Base-by-base conservation (phyloP, 768 basidiomycete species). In the Tricholoma hemisulphureum region DNA sequence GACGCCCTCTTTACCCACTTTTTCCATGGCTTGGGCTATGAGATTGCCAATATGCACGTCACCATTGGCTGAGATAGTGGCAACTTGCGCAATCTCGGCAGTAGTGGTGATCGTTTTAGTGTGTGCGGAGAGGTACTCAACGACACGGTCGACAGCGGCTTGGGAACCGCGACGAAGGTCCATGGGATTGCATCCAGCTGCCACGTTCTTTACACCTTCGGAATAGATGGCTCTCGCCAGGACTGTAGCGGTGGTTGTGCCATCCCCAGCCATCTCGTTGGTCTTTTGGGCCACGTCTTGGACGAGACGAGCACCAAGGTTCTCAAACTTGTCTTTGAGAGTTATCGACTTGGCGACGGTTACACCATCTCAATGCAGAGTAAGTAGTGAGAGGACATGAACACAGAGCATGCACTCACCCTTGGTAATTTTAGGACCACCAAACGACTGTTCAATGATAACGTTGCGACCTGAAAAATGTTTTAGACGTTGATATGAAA, bases 121-220 rank as follows among this genome's bases (percentile, higher is more conserved):
- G 72, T 98, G 87, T 16, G 84, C 73, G 58, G 95, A 82, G 62
- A 99, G 85, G 79, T 89, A 95, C 66, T 91, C 84, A 61, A 98
- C 89, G 64, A 99, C 94, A 62, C 91, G 89, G 73, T 96, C 92
- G 46, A 99, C 96, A 49, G 96, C 96, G 9, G 93, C 92, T 71
- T 99, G 96, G 9, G 95, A 87, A 52, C 96, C 96, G n/a, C 95
- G 88, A 60, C 96, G 93, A 58, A 98, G 91, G 77, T 99, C 96
- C 95, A 98, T 99, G 11, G 96, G 96, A 79, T 96, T 97, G 83
- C 96, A 99, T 3, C 96, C 96, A 9, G 96, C 96, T 20, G 96
- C 96, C 58, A 98, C 96, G 67, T 98, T 98, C 82, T 98, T 98
- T 67, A 98, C 95, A 73, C 96, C 96, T 75, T 99, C 96, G 0